Evolutionary conservation across 345 rosid species (phyloP).

Genomic region (Salix exigua): DNA sequence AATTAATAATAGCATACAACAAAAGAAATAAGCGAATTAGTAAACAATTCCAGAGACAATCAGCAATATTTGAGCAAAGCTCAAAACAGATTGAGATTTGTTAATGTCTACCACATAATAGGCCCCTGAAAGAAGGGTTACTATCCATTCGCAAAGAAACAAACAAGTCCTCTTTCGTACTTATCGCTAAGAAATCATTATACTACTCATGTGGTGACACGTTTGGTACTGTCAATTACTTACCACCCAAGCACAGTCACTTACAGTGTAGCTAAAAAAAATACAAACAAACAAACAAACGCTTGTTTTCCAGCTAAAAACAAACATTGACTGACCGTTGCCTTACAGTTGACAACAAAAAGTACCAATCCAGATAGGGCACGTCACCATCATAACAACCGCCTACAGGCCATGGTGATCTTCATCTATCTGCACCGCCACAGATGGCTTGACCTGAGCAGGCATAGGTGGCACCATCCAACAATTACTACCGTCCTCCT

Average conservation of each 20-base stretch:
- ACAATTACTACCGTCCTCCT: constrained; percentile 14
- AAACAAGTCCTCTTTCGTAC: not conserved
- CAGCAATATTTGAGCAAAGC: not conserved
- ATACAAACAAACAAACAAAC: no score
- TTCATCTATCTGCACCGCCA: constrained; percentile 23
- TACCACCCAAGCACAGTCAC: no score
- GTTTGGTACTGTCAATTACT: no score
- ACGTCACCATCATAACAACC: not conserved
- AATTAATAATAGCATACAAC: no score
- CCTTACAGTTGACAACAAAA: not conserved
- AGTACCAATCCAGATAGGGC: not conserved
- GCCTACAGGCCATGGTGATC: constrained; percentile 34
- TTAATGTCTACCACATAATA: no score
- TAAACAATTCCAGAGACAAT: no score
- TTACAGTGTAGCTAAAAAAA: not conserved
- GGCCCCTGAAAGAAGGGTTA: not conserved
- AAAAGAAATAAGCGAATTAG: no score
- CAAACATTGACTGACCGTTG: not conserved
- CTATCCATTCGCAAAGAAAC: not conserved
- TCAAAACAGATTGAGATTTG: not conserved
- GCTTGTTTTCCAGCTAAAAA: no score
- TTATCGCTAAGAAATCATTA: no score
- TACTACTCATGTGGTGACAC: not conserved
- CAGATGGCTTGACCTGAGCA: constrained; percentile 22
- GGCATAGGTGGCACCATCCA: constrained; percentile 10